Evolutionary conservation across 345 rosid genomes (phyloP).

Genomic region (Pistacia atlantica): DNA sequence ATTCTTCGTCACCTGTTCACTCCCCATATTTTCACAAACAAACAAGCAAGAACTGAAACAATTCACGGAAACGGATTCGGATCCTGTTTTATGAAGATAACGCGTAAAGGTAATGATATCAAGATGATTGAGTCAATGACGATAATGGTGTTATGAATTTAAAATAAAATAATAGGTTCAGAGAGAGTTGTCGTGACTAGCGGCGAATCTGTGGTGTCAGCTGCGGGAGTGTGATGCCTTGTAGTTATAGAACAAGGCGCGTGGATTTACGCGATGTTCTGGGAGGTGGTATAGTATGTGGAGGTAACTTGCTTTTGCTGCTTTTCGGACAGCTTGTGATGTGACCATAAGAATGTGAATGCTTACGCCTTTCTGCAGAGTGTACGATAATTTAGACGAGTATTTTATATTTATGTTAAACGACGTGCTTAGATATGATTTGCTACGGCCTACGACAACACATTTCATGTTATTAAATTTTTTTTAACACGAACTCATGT

Average conservation of each 20-base stretch:
- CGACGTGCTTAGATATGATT: too few species aligned
- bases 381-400: too few species aligned
- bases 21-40: slow-evolving; percentile 29
- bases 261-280: neutral
- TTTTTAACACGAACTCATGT: too few species aligned
- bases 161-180: too few species aligned
- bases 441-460: too few species aligned
- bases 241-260: neutral
- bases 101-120: neutral
- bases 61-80: neutral
- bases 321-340: neutral
- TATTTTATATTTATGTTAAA: too few species aligned
- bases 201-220: neutral
- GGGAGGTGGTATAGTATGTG: neutral
- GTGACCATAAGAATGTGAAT: neutral
- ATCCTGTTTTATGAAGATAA: neutral
- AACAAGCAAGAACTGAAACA: neutral
- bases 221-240: neutral
- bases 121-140: neutral
- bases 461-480: too few species aligned
- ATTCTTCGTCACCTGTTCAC: neutral
- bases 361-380: neutral
- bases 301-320: neutral
- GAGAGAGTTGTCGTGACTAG: neutral
- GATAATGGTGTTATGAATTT: too few species aligned